Evolutionary conservation across 257 asterid genomes (phyloP).

Genomic region (Scutellaria barbata): DNA sequence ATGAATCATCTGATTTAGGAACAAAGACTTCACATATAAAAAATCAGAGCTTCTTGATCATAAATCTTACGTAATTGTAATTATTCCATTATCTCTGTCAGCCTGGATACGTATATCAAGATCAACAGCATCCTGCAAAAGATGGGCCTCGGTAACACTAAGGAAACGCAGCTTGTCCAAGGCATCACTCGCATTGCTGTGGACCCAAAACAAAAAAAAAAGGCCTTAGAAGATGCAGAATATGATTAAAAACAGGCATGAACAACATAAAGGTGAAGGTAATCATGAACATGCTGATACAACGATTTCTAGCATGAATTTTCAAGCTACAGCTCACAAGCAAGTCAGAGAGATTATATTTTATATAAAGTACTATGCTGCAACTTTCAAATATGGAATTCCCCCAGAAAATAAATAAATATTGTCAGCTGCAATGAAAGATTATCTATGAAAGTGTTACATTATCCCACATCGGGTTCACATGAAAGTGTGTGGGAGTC

Average conservation of each 20-base stretch:
- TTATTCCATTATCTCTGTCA: conserved; percentile 89
- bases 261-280: neutral
- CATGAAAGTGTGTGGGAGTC: too few species aligned
- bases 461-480: too few species aligned
- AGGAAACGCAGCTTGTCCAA: conserved; percentile 97
- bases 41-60: neutral
- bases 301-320: neutral
- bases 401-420: neutral
- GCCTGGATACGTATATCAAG: conserved; percentile 86
- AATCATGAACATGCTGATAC: neutral
- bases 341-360: neutral
- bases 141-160: conserved; percentile 79
- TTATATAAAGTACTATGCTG: neutral
- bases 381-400: neutral
- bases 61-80: conserved; percentile 71
- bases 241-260: neutral
- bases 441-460: neutral
- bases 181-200: conserved; percentile 99
- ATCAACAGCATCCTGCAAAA: conserved; percentile 76
- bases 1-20: conserved; percentile 29
- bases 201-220: conserved; percentile 28
- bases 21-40: conserved; percentile 19
- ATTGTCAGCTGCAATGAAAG: neutral
- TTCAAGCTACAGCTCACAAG: neutral
- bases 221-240: conserved; percentile 10